These are phyloP conservation scores for Adenanthera pavonina DNA, from an alignment of 306 rosid genomes.

Conservation along the genomic window DNA sequence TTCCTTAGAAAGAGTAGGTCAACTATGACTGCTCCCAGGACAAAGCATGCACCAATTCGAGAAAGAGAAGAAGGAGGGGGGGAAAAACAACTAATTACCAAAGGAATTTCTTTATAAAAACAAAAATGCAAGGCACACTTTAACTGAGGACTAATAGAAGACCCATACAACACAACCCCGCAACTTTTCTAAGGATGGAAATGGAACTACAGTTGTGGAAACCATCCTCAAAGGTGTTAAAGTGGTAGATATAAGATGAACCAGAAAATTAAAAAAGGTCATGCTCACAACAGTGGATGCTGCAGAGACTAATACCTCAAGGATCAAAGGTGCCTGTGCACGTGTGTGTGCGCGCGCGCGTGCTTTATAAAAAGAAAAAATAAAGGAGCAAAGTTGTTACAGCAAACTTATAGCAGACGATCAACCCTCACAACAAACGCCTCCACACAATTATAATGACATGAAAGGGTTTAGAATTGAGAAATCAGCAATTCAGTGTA, in stretches of 20 bases:
- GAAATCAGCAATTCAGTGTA: constrained; percentile 13
- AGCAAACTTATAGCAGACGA: constrained; percentile 27
- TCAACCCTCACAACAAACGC: constrained; percentile 16
- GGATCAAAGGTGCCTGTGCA: neutral
- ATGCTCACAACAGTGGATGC: neutral
- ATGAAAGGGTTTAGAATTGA: neutral
- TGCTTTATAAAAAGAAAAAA: neutral
- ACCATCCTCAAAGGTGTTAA: constrained; percentile 19
- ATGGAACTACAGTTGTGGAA: constrained; percentile 16
- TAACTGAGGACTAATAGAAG: constrained; percentile 24
- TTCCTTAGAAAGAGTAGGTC: constrained; percentile 29
- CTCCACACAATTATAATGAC: neutral
- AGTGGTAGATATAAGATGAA: constrained; percentile 17
- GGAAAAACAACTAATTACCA: neutral
- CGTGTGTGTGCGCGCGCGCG: neutral
- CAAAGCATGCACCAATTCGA: constrained; percentile 23
- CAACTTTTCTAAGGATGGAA: constrained; percentile 21
- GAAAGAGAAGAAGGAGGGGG: neutral
- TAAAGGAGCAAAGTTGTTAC: neutral
- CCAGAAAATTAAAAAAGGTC: neutral
- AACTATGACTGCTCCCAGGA: constrained; percentile 22
- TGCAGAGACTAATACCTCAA: constrained; percentile 14
- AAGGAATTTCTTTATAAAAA: constrained; percentile 17
- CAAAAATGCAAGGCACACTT: constrained; percentile 12
- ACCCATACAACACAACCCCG: constrained; percentile 25